A percentile compares a stretch with the other conserved stretches of the same genome.
Evolutionary conservation across 2,329 filamentous ascomycete genomes (phyloP).

Genomic region (Ustilaginoidea virens): DNA sequence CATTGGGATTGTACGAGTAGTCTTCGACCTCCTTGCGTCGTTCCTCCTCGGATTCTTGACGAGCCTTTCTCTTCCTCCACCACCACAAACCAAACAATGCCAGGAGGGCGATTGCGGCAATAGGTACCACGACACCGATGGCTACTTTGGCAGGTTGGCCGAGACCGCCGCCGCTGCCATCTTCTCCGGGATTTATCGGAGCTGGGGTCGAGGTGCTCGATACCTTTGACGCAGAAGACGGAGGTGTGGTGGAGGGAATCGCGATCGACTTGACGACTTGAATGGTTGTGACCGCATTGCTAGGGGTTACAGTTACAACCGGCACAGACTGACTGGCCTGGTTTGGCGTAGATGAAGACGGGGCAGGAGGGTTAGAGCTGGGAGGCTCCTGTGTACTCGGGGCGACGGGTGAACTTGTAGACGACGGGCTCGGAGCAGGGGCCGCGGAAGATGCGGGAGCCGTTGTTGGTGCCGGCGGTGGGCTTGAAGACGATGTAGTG

Average conservation of each 20-base stretch:
- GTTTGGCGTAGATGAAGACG: conserved; percentile 7
- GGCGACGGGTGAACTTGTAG: too few relatives aligned
- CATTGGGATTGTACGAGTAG: conserved; percentile 95
- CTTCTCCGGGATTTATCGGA: conserved; percentile 13
- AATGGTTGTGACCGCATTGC: conserved; percentile 6
- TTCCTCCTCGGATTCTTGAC: conserved; percentile 72
- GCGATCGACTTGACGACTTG: conserved; percentile 14
- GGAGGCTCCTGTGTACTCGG: too few relatives aligned
- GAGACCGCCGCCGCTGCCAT: conserved; percentile 29
- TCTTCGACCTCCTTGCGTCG: conserved; percentile 93
- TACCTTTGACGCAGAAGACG: not conserved
- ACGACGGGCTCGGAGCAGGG: too few relatives aligned
- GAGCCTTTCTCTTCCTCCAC: conserved; percentile 79
- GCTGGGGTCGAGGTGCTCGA: conserved; percentile 14
- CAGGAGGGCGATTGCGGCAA: conserved; percentile 71
- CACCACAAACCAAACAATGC: conserved; percentile 64
- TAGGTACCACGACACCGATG: conserved; percentile 85
- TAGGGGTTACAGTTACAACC: conserved; percentile 12
- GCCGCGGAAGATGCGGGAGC: too few relatives aligned
- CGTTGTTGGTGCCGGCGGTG: too few relatives aligned
- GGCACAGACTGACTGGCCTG: conserved; percentile 8
- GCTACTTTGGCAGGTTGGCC: conserved; percentile 60
- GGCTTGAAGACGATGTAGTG: too few relatives aligned
- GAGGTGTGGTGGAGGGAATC: conserved; percentile 7
- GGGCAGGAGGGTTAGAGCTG: too few relatives aligned